Evolutionary conservation across 2,329 filamentous ascomycete genomes (phyloP), one percentile per base, ranked within the genome.

Genomic region (Fusarium albidum): DNA sequence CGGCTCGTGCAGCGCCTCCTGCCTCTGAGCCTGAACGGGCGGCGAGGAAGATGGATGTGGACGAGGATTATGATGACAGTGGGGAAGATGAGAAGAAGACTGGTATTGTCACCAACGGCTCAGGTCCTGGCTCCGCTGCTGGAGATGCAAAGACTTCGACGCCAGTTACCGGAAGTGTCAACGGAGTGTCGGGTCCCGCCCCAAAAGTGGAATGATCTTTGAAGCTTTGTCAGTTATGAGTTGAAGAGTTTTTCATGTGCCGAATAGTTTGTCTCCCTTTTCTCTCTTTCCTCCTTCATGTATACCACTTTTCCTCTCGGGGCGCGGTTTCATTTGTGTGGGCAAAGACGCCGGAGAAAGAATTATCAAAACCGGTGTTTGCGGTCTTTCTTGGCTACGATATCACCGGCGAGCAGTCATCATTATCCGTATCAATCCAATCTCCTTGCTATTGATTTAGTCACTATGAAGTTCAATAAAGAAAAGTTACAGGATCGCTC

Each of bases 11-110:
- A 25, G 73, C 81, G 3, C 78, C 82, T 17, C 77, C 81, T 15
- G 73, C 59, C 2, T 52, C 80, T 14, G 94, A 98, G 75, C 91
- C 92, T 9, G 86, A 90, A 72, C 79, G 86, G 46, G 92, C 95
- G 28, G 92, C 92, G 15, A 84, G 95, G 17, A 96, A 96, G 74
- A 96, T 99, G 86, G 94, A 98, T 7, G 91, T 98, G 15, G 93
- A 99, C 64, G 95, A 99, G 72, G 90, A 98, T 71, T 98, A 99
- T 68, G 94, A 98, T 71, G 94, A 98, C 68, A 94, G 93, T 51
- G 91, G 86, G 5, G 93, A 96, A 62, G 94, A 97, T 54, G 89
- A 95, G 51, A 88, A 88, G 76, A 88, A 88, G 71, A 70, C 72
- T 2, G 71, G 68, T 3, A 68, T 72, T 13, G 70, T 75, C 1